Evolutionary conservation across 2,329 filamentous ascomycete species (phyloP).

Genomic region (Coniella vitis): DNA sequence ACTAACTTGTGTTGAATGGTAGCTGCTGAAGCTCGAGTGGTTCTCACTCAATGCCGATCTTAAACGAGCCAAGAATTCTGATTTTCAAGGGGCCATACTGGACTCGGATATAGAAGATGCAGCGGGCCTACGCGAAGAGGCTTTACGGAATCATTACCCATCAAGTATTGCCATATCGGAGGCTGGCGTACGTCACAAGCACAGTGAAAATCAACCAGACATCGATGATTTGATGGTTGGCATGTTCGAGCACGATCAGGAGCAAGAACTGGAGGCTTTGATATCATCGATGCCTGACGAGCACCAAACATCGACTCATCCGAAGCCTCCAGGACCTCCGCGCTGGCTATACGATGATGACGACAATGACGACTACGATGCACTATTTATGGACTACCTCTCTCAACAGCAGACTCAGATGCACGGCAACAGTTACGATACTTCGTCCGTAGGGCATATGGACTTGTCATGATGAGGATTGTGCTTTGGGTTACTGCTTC

Average conservation of each 20-base stretch:
- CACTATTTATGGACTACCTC: constrained; percentile 59
- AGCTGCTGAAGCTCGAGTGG: constrained; percentile 38
- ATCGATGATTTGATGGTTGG: constrained; percentile 48
- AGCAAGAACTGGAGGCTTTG: constrained; percentile 48
- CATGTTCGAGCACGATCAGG: constrained; percentile 42
- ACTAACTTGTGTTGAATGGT: neutral
- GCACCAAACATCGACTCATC: neutral
- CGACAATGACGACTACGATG: constrained; percentile 57
- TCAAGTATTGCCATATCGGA: constrained; percentile 15
- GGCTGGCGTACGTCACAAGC: constrained; percentile 1
- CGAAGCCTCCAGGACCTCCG: constrained; percentile 23
- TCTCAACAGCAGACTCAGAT: constrained; percentile 34
- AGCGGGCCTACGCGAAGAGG: constrained; percentile 26
- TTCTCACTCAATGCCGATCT: constrained; percentile 31
- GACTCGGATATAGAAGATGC: constrained; percentile 48
- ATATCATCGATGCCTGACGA: constrained; percentile 37
- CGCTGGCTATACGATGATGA: constrained; percentile 49
- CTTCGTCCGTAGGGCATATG: constrained; percentile 33
- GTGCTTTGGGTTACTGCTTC: neutral
- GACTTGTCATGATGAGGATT: constrained; percentile 34
- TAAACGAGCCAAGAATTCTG: constrained; percentile 31
- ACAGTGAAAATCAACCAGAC: constrained; percentile 19
- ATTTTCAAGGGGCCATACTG: constrained; percentile 34
- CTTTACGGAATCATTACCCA: constrained; percentile 20
- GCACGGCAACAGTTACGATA: constrained; percentile 14